Evolutionary conservation across 345 rosid species (phyloP).

Genomic region (Linum lewisii): DNA sequence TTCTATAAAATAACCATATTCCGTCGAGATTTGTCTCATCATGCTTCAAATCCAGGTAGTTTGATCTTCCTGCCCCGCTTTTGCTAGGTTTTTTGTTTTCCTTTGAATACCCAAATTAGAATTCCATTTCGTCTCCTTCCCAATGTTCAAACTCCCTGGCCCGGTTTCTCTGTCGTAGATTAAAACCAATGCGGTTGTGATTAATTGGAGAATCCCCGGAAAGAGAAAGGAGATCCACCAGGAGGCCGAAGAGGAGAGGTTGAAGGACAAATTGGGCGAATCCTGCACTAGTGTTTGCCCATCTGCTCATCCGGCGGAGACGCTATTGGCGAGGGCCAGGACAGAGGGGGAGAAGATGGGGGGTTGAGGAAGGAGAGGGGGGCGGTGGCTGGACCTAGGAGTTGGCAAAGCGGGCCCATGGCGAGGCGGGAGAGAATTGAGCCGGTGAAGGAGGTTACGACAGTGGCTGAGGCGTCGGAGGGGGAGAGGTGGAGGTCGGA

Average conservation of each 20-base stretch:
- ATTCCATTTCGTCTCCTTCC: too few relatives aligned
- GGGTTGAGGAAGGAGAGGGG: conserved; percentile 49
- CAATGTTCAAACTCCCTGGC: too few relatives aligned
- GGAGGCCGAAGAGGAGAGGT: conserved; percentile 26
- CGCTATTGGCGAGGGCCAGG: conserved; percentile 67
- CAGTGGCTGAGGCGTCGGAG: conserved; percentile 40
- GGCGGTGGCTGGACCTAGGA: conserved; percentile 61
- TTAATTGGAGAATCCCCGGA: too few relatives aligned
- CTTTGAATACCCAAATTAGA: background rate
- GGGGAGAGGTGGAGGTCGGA: too few relatives aligned
- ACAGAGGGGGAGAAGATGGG: conserved; percentile 68
- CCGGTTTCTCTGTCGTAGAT: too few relatives aligned
- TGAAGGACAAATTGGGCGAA: conserved; percentile 38
- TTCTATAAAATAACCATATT: conserved; percentile 9
- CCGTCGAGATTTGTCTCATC: background rate
- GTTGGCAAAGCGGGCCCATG: conserved; percentile 75
- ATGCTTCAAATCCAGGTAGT: background rate
- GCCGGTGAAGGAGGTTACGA: conserved; percentile 64
- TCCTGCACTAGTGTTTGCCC: conserved; percentile 81
- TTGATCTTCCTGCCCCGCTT: background rate
- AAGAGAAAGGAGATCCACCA: conserved; percentile 59
- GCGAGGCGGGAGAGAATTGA: conserved; percentile 79
- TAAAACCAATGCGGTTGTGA: too few relatives aligned
- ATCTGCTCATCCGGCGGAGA: conserved; percentile 73
- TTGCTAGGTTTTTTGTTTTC: background rate